Evolutionary conservation across 1,284 basidiomycete genomes (phyloP).

Genomic region (Sporisorium exsertum): DNA sequence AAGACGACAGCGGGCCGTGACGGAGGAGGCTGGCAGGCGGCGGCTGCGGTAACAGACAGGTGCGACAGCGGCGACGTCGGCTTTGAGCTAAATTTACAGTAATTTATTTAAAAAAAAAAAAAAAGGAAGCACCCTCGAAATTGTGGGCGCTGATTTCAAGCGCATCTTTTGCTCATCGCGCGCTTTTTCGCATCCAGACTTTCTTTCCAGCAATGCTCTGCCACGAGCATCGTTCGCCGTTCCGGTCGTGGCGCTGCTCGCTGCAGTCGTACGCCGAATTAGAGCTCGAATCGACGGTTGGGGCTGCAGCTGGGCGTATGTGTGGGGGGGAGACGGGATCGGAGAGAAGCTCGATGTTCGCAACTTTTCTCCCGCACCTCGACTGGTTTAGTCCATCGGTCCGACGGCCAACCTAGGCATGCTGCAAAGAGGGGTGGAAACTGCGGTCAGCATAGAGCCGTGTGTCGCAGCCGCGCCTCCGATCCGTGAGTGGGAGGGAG

Average conservation of each 20-base stretch:
- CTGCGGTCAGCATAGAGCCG: too few relatives aligned
- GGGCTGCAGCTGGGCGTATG: conserved; percentile 10
- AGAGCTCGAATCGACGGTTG: neutral
- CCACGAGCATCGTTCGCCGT: neutral
- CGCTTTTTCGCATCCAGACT: neutral
- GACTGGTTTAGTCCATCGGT: neutral
- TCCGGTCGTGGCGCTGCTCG: neutral
- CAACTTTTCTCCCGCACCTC: neutral
- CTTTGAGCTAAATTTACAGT: neutral
- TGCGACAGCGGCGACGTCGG: neutral
- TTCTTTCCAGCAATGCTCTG: neutral
- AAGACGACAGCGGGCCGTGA: neutral
- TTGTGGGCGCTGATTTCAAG: conserved; percentile 5
- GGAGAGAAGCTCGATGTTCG: neutral
- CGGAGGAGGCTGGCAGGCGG: neutral
- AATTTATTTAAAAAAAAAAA: neutral
- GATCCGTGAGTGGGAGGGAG: neutral
- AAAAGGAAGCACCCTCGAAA: conserved; percentile 12
- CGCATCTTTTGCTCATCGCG: conserved; percentile 6
- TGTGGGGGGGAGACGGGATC: neutral
- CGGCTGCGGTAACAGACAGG: conserved; percentile 6
- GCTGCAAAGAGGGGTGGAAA: too few relatives aligned
- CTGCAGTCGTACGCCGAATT: conserved; percentile 3
- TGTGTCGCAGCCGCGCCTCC: too few relatives aligned
- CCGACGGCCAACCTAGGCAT: neutral